Evolutionary conservation across 805 yeast genomes (phyloP).

Genomic region (Myxozyma geophila): DNA sequence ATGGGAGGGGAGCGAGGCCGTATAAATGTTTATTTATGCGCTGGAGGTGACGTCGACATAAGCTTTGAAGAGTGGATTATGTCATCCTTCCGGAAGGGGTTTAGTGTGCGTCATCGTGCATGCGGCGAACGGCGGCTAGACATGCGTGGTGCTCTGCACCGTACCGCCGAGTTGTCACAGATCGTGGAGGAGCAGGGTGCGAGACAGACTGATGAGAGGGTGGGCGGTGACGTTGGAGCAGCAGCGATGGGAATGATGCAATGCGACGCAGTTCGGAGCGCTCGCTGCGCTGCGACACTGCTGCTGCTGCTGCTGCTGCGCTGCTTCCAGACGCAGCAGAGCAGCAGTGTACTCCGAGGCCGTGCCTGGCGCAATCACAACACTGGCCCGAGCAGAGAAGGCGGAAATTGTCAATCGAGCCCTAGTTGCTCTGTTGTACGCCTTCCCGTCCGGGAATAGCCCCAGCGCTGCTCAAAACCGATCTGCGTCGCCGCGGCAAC

Average conservation of each 20-base stretch:
- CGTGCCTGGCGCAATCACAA: no score
- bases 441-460: not conserved
- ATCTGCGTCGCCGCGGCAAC: not conserved
- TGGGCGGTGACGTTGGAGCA: no score
- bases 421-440: not conserved
- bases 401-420: no score
- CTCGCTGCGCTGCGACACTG: no score
- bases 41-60: not conserved
- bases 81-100: conserved; percentile 10
- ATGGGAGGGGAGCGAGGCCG: not conserved
- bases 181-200: no score
- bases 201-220: no score
- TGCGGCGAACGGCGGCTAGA: conserved; percentile 13
- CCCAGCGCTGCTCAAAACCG: not conserved
- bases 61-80: not conserved
- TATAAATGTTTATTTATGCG: conserved; percentile 6
- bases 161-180: not conserved
- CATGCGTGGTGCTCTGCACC: not conserved
- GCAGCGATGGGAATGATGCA: no score
- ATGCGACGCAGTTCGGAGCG: no score
- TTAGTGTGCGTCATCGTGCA: conserved; percentile 15
- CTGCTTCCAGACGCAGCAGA: no score
- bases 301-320: no score
- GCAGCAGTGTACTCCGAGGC: no score
- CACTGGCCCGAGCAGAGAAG: no score